Evolutionary conservation across 306 rosid genomes (phyloP).

Genomic region (Malus sylvestris): DNA sequence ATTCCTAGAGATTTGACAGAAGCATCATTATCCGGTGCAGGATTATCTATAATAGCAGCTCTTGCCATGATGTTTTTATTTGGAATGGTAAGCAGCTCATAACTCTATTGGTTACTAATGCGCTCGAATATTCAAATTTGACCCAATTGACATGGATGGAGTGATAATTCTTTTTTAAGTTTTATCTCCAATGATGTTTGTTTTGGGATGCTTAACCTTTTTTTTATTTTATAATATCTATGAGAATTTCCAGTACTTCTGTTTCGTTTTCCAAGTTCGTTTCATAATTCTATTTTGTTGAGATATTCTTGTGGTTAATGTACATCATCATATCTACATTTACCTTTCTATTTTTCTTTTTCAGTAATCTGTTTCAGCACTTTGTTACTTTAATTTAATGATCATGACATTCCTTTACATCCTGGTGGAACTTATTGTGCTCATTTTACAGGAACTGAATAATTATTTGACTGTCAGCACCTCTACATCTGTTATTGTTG

Average conservation of each 20-base stretch:
- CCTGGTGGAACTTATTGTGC: neutral
- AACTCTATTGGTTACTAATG: neutral
- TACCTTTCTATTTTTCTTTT: too few species aligned
- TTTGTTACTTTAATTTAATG: neutral
- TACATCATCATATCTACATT: neutral
- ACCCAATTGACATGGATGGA: too few species aligned
- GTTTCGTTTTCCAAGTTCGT: neutral
- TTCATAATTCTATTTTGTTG: neutral
- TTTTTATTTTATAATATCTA: neutral
- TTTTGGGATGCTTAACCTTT: neutral
- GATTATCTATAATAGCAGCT: conserved; percentile 84
- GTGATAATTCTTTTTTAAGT: neutral
- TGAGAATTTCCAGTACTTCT: neutral
- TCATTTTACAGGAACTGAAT: conserved; percentile 69
- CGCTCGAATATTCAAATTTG: neutral
- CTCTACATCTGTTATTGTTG: conserved; percentile 85
- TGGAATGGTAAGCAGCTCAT: conserved; percentile 73
- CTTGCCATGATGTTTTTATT: conserved; percentile 77
- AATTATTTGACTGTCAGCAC: conserved; percentile 75
- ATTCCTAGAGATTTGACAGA: conserved; percentile 97
- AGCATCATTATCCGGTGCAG: conserved; percentile 93
- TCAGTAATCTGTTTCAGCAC: neutral
- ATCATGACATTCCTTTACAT: neutral
- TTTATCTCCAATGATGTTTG: neutral
- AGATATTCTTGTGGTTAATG: neutral